Base-by-base conservation (phyloP, 129 eudicot species). In the Lonicera japonica region DNA sequence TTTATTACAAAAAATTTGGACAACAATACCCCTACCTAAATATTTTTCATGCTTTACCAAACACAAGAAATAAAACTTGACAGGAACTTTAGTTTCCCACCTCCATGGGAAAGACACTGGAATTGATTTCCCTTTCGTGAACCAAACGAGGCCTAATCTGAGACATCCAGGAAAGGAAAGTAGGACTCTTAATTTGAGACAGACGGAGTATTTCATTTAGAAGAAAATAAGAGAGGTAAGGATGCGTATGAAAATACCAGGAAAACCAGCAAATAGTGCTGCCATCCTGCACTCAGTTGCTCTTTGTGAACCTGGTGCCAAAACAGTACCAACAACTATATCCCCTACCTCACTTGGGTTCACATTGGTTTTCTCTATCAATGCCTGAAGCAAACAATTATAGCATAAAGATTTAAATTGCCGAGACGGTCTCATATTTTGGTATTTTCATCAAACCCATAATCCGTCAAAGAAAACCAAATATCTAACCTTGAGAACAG, bases 211-310 rank as follows among this genome's bases (percentile, higher is more conserved):
- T 29, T 29, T 1, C 6, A 29, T 29, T 29, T 29, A 29, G 4
- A 29, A 29, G 36, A 1, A 29, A 1, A 29, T 29, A 29, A 29
- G 4, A 29, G 6, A 2, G 36, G 36, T 29, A 29, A 29, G 36
- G 36, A 29, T 29, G 6, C 6, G 36, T 29, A 29, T 29, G 4
- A 43, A 21, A 14, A 20, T 57, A 88, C 96, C 96, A 41, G 96
- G 96, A 63, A 88, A 85, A 70, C 96, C 96, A 39, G 96, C 96
- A 73, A 79, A 88, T 12, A 84, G 54, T 61, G 96, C 83, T 47
- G 94, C 96, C 94, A 88, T 88, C 58, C 96, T 72, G 66, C 96
- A 88, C 48, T 88, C 96, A 0, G 71, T 88, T 51, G 85, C 96
- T 73, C 95, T 82, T 23, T 63, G 70, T 11, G 96, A 88, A 66